Base-by-base conservation (phyloP, 345 rosid species). In the Hirschfeldia incana region DNA sequence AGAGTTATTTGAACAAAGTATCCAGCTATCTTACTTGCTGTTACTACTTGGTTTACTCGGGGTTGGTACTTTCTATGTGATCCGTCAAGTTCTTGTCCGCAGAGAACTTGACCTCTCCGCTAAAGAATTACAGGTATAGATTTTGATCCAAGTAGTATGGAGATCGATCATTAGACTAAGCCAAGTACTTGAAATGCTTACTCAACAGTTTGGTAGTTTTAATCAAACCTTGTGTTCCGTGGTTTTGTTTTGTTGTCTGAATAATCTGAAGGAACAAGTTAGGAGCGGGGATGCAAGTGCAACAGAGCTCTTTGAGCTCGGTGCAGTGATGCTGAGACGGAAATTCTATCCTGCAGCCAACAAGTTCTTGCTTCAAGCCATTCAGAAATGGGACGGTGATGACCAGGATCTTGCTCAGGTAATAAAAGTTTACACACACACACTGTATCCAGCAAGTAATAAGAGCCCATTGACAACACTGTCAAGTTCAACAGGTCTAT, bases 351-450 rank as follows among this genome's bases (percentile, higher is more conserved):
- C 98, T 0, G 98, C 96, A 65, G 98, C 98, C 28, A 87, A 82
- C 70, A 94, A 88, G 79, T 91, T 80, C 80, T 87, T 94, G 87
- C 88, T 81, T 75, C 94, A 91, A 85, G 98, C 98, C 29, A 89
- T 94, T 72, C 89, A 87, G 28, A 94, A 92, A 84, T 94, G 98
- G 98, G 98, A 92, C 66, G 97, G 98, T 65, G 98, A 94, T 39
- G 97, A 90, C 80, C 98, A 94, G 83, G 98, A 94, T 86, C 96
- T 94, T 77, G 95, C 98, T 4, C 98, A 92, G 98, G 97, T 94
- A 75, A 37, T 16, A 36, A 2, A 26, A 3, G 11, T 1, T 3
- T 6, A 33, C 64, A 8, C 32, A 26, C 32, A 10, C 8, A 64
- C 21, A 55, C 65, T 33, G 29, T 0, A 62, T 13, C 29, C 11